Percentiles rank a stretch among this genome's conserved stretches.
phyloP scores from a whole-genome alignment of 495 filamentous ascomycete species.

The Cetradonia linearis region DNA sequence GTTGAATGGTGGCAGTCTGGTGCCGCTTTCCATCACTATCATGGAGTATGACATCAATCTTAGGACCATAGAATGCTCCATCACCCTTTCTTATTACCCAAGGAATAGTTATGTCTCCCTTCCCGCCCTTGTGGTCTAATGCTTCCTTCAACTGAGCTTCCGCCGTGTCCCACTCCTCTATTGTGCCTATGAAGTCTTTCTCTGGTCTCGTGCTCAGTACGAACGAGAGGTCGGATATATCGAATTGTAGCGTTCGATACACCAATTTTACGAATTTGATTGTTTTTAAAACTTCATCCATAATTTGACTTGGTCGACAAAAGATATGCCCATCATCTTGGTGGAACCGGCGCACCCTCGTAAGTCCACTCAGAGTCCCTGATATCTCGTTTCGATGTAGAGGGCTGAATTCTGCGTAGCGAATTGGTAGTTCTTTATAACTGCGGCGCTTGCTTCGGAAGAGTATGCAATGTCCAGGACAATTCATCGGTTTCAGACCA shows the following conservation, averaged over 20 bases:
- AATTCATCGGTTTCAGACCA: constrained; percentile 95
- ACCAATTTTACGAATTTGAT: constrained; percentile 71
- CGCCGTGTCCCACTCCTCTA: constrained; percentile 73
- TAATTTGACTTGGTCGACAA: constrained; percentile 74
- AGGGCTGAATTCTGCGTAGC: constrained; percentile 88
- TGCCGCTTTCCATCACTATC: constrained; percentile 82
- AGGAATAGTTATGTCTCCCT: constrained; percentile 41
- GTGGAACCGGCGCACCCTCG: constrained; percentile 84
- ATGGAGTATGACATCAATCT: constrained; percentile 80
- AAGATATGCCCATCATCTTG: constrained; percentile 97
- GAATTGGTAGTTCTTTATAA: constrained; percentile 75
- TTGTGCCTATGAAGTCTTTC: constrained; percentile 66
- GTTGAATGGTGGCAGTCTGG: constrained; percentile 84
- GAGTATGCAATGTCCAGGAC: constrained; percentile 85
- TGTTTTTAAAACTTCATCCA: constrained; percentile 66
- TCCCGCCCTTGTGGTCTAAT: constrained; percentile 34
- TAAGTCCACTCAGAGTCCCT: constrained; percentile 75
- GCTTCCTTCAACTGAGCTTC: constrained; percentile 63
- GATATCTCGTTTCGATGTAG: constrained; percentile 86
- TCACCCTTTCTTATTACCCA: constrained; percentile 74
- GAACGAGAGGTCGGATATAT: constrained; percentile 51
- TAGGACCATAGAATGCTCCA: constrained; percentile 91
- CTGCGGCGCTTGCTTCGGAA: constrained; percentile 63
- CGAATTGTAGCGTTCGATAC: constrained; percentile 65
- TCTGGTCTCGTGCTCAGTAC: constrained; percentile 71